Evolutionary conservation across 2,329 filamentous ascomycete species (phyloP).

Genomic region (Xylaria sp.): DNA sequence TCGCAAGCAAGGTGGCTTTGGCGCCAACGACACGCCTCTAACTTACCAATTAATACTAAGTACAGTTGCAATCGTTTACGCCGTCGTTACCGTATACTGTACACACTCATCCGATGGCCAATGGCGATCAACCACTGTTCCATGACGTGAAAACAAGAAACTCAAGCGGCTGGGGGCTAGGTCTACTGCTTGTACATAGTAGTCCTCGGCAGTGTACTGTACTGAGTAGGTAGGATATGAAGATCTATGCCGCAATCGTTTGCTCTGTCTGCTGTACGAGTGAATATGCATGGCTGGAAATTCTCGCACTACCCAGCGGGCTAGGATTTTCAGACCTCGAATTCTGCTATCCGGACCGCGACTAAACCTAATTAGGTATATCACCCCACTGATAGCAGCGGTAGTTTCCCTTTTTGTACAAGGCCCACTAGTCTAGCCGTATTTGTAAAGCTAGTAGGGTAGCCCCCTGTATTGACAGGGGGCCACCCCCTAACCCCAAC

Average conservation of each 20-base stretch:
- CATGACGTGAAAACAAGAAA: background rate
- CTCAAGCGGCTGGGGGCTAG: constrained; percentile 4
- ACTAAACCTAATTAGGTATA: too few relatives aligned
- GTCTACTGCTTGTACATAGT: too few relatives aligned
- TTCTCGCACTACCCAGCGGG: constrained; percentile 8
- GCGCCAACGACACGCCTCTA: constrained; percentile 27
- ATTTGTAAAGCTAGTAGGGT: too few relatives aligned
- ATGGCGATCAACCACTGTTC: constrained; percentile 7
- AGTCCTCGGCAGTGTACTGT: too few relatives aligned
- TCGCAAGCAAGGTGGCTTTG: constrained; percentile 22
- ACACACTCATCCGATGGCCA: background rate
- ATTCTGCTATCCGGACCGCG: too few relatives aligned
- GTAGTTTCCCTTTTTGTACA: too few relatives aligned
- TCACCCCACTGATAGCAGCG: too few relatives aligned
- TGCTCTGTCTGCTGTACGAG: background rate
- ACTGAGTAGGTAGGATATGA: too few relatives aligned
- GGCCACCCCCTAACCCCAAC: too few relatives aligned
- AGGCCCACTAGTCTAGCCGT: too few relatives aligned
- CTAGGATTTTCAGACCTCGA: too few relatives aligned
- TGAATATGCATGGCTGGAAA: constrained; percentile 29
- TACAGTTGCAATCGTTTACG: constrained; percentile 28
- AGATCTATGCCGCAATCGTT: background rate
- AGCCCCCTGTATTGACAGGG: too few relatives aligned
- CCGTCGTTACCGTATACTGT: background rate
- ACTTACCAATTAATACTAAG: constrained; percentile 18